Evolutionary conservation across 176 grass and related monocot species (phyloP), one percentile per base, ranked within the genome.

Genomic region (Carex pumila): DNA sequence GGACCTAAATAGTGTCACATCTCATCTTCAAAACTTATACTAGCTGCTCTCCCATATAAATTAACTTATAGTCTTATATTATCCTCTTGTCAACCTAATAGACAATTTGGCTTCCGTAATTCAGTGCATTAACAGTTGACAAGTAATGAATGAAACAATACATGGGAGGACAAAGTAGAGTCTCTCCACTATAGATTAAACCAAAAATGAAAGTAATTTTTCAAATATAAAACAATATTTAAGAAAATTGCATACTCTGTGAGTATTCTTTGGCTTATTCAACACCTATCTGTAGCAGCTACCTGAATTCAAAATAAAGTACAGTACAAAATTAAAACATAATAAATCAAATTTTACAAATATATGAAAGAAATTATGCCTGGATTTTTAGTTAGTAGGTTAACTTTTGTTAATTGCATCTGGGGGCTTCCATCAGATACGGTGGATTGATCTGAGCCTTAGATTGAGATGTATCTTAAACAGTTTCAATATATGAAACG

Each of bases 131-230:
- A 58, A 53, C 32, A 64, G 64, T n/a, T 80, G n/a, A 80, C 25
- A 36, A 64, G 13, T 22, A 74, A 74, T 32, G 64, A 66, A 69
- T 69, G 34, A 80, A 80, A 36, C 17, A 80, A 80, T 83, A 68
- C 60, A 83, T 52, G 22, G 13, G 80, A 83, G 80, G 63, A 29
- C 80, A 83, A 67, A 83, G 19, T 1, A 10, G 22, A 45, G 57
- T 65, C 80, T 49, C 61, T 82, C 80, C 57, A 67, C 39, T 12
- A 12, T 49, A 62, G 67, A 67, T 12, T 45, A 3, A 59, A 37
- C 21, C 53, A 81, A 63, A 82, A 22, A 11, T 82, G 21, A 18
- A 50, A 61, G 8, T 60, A 58, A 80, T 41, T 64, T 64, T 36
- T 59, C 10, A 63, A 25, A 14, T 79, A n/a, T 43, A 41, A 7